Conservation (phyloP, 108 stramenopile genomes). For the Skeletonema grethae region DNA sequence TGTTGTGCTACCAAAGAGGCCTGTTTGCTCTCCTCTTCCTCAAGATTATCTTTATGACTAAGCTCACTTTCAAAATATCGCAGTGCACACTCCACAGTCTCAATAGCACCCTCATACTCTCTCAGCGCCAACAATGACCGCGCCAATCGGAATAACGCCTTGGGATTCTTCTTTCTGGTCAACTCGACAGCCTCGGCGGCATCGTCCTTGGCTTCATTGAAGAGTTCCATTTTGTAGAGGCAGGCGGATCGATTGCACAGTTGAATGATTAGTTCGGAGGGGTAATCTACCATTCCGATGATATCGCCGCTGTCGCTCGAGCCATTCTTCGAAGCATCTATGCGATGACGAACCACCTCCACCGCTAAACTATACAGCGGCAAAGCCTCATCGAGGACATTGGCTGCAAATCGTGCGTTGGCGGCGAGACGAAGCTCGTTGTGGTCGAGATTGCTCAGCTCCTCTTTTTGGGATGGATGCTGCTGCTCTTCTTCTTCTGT, state of each 20-base stretch:
- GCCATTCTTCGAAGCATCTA: background rate
- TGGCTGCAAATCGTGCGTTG: slow-evolving; percentile 45
- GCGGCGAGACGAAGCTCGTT: slow-evolving; percentile 51
- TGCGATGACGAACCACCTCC: slow-evolving; percentile 25
- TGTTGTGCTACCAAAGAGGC: slow-evolving; percentile 27
- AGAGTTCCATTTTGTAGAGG: slow-evolving; percentile 68
- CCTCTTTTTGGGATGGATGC: too few species aligned
- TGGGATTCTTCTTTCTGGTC: slow-evolving; percentile 33
- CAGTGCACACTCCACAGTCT: slow-evolving; percentile 37
- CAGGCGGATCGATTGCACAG: slow-evolving; percentile 83
- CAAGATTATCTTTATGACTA: background rate
- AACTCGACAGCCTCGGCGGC: slow-evolving; percentile 60
- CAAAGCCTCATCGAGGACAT: slow-evolving; percentile 47
- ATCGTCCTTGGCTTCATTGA: slow-evolving; percentile 59
- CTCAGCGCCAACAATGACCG: slow-evolving; percentile 66
- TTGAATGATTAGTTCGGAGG: slow-evolving; percentile 55
- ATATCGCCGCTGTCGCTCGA: too few species aligned
- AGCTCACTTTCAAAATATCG: slow-evolving; percentile 8
- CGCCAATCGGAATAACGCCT: slow-evolving; percentile 82
- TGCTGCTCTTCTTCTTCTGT: too few species aligned
- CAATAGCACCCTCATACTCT: slow-evolving; percentile 47
- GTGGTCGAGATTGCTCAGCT: slow-evolving; percentile 16
- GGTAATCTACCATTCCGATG: background rate
- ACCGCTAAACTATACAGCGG: slow-evolving; percentile 49
- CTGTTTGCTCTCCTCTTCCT: slow-evolving; percentile 14